Percentiles rank a stretch among this genome's conserved stretches.
Conservation (phyloP, 306 rosid genomes). For the Corylus heterophylla region DNA sequence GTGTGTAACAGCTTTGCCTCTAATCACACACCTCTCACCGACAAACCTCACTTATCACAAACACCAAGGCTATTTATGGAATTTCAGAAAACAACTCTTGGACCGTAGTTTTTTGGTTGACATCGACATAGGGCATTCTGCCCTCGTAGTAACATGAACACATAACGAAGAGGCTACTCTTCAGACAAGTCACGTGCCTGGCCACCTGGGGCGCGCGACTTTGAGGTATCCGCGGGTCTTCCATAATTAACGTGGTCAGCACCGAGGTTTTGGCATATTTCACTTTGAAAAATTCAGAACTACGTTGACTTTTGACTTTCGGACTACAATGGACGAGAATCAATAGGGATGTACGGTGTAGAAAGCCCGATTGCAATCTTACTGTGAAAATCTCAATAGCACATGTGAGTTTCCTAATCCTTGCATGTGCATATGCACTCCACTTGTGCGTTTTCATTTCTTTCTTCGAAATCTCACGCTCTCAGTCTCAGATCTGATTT, state of each 20-base stretch:
- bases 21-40: constrained; percentile 5
- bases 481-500: constrained; percentile 42
- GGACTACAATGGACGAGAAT: constrained; percentile 1
- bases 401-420: constrained; percentile 10
- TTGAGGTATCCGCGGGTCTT: constrained; percentile 21
- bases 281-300: constrained; percentile 31
- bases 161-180: constrained; percentile 26
- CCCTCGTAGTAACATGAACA: background rate
- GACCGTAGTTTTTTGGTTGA: constrained; percentile 11
- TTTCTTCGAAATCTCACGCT: constrained; percentile 37
- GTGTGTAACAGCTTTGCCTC: background rate
- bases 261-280: constrained; percentile 25
- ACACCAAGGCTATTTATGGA: constrained; percentile 7
- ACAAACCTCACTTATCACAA: constrained; percentile 10
- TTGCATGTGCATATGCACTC: background rate
- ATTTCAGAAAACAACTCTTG: background rate
- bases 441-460: constrained; percentile 17
- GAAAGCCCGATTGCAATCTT: constrained; percentile 34
- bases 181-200: constrained; percentile 50
- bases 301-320: constrained; percentile 40
- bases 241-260: constrained; percentile 33
- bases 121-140: background rate
- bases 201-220: constrained; percentile 19
- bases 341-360: constrained; percentile 32
- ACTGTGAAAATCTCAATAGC: constrained; percentile 21